A percentile compares a stretch with the other conserved stretches of the same genome.
Evolutionary conservation across 139 green algal genomes (phyloP).

Genomic region (Chlamydomonas incerta): DNA sequence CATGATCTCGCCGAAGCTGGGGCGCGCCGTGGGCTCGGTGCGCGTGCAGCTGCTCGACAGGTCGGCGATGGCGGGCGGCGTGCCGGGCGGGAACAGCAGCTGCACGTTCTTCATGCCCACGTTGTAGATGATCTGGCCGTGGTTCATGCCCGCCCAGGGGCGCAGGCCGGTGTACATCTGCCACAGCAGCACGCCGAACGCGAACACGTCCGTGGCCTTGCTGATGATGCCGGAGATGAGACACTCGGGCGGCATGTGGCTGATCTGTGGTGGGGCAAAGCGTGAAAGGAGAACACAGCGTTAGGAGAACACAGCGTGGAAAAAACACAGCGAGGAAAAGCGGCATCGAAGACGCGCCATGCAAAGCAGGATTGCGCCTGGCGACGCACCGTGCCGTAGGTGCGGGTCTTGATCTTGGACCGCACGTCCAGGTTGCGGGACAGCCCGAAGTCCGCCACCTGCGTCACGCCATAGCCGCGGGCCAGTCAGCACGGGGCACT

Average conservation of each 20-base stretch:
- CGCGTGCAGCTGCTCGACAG: constrained; percentile 37
- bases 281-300: not conserved
- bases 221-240: constrained; percentile 38
- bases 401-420: constrained; percentile 47
- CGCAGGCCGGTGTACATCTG: constrained; percentile 59
- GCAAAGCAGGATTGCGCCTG: too few species aligned
- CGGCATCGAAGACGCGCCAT: too few species aligned
- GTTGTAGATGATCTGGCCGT: constrained; percentile 51
- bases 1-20: constrained; percentile 25
- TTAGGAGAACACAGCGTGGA: not conserved
- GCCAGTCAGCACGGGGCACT: too few species aligned
- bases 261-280: constrained; percentile 7
- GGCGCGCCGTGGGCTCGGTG: constrained; percentile 9
- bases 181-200: constrained; percentile 64
- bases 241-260: constrained; percentile 46
- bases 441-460: constrained; percentile 81
- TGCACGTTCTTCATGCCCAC: constrained; percentile 40
- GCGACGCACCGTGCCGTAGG: constrained; percentile 49
- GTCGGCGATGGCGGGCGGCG: constrained; percentile 40
- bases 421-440: constrained; percentile 41
- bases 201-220: constrained; percentile 56
- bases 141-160: constrained; percentile 54
- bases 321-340: too few species aligned
- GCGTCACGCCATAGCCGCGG: not conserved
- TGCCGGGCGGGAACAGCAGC: constrained; percentile 49